phyloP scores from a whole-genome alignment of 441 rosid species.

The Pelargonium cotyledonis region DNA sequence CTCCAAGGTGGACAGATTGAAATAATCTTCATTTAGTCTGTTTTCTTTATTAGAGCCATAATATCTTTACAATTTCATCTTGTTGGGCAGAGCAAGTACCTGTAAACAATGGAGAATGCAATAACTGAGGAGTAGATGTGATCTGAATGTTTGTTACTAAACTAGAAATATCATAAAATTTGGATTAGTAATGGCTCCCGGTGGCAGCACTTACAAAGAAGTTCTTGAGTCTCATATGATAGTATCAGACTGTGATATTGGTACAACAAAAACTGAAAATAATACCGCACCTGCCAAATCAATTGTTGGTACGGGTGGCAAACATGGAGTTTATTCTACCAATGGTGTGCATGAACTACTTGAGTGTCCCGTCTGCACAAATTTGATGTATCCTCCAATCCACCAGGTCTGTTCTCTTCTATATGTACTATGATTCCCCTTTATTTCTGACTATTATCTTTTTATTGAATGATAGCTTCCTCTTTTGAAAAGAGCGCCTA shows the following conservation, averaged over 20 bases:
- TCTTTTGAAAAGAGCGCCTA: background rate
- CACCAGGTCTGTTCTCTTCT: conserved; percentile 48
- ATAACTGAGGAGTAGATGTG: conserved; percentile 15
- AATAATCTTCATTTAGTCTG: background rate
- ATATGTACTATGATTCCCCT: background rate
- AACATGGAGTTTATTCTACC: conserved; percentile 40
- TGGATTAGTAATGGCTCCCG: conserved; percentile 42
- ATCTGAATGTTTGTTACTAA: conserved; percentile 11
- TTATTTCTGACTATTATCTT: background rate
- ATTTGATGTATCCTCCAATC: conserved; percentile 82
- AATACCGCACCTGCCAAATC: conserved; percentile 41
- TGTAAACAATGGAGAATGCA: conserved; percentile 19
- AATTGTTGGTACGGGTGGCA: conserved; percentile 34
- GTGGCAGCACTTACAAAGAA: conserved; percentile 49
- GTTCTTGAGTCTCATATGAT: conserved; percentile 39
- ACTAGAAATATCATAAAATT: conserved; percentile 15
- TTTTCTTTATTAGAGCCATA: conserved; percentile 1
- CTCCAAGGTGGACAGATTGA: background rate
- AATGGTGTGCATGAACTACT: conserved; percentile 71
- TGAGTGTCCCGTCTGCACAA: conserved; percentile 69
- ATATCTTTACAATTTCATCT: conserved; percentile 6
- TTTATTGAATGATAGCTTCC: too few relatives aligned
- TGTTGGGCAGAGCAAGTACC: background rate
- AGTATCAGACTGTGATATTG: conserved; percentile 37
- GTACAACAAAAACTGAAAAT: conserved; percentile 37